Evolutionary conservation across 2,329 filamentous ascomycete species (phyloP).

Genomic region (Claviceps sp.): DNA sequence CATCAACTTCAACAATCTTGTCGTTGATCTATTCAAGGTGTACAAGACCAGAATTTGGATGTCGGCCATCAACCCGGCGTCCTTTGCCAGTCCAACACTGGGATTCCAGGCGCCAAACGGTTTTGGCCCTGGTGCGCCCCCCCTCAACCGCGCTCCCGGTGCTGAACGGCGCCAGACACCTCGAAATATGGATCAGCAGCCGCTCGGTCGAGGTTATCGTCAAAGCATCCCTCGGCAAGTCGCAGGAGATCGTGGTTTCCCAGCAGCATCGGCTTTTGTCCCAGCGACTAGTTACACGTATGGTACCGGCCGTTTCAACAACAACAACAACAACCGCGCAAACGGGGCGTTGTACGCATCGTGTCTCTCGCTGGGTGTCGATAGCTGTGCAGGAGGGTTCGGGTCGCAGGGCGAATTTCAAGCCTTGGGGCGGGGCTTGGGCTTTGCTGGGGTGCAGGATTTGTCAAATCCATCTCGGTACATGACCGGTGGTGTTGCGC

Average conservation of each 20-base stretch:
- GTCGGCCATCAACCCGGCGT: slow-evolving; percentile 96
- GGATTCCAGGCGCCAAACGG: slow-evolving; percentile 58
- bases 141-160: slow-evolving; percentile 33
- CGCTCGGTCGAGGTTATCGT: slow-evolving; percentile 30
- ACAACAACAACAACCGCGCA: slow-evolving; percentile 12
- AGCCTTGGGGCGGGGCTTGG: slow-evolving; percentile 33
- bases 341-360: slow-evolving; percentile 16
- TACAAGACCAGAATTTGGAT: slow-evolving; percentile 99
- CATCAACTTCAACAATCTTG: slow-evolving; percentile 97
- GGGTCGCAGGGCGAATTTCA: slow-evolving; percentile 31
- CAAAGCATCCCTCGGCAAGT: slow-evolving; percentile 29
- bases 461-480: slow-evolving; percentile 22
- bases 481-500: slow-evolving; percentile 24
- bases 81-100: slow-evolving; percentile 69
- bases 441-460: slow-evolving; percentile 29
- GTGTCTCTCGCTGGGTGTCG: slow-evolving; percentile 15
- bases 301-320: slow-evolving; percentile 19
- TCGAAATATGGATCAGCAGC: slow-evolving; percentile 21
- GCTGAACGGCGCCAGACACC: slow-evolving; percentile 36
- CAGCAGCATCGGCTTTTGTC: slow-evolving; percentile 20
- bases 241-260: slow-evolving; percentile 27
- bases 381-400: slow-evolving; percentile 17
- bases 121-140: slow-evolving; percentile 53
- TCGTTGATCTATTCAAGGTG: slow-evolving; percentile 96
- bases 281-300: slow-evolving; percentile 24